phyloP scores from a whole-genome alignment of 2,329 filamentous ascomycete genomes.

The Fusarium irregulare region DNA sequence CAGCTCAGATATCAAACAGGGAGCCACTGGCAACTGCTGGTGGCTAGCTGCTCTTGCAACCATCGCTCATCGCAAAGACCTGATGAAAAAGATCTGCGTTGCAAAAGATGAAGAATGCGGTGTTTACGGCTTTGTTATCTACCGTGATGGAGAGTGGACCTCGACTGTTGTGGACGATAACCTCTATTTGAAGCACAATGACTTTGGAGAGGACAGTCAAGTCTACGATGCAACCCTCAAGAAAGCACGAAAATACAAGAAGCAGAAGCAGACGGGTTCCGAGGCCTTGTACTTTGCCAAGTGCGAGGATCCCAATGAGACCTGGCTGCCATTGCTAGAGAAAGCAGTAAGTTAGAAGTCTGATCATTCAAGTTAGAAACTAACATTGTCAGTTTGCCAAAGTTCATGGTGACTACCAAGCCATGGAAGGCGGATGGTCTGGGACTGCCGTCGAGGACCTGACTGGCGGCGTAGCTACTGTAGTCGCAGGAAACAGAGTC shows the following conservation, averaged over 20 bases:
- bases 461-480: slow-evolving; percentile 67
- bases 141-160: slow-evolving; percentile 77
- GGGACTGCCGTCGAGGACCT: slow-evolving; percentile 63
- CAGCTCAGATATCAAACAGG: slow-evolving; percentile 57
- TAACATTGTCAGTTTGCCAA: slow-evolving; percentile 69
- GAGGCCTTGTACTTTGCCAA: slow-evolving; percentile 76
- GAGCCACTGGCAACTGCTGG: slow-evolving; percentile 75
- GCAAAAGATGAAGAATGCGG: slow-evolving; percentile 74
- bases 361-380: accelerated
- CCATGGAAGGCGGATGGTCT: slow-evolving; percentile 74
- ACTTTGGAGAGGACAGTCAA: slow-evolving; percentile 56
- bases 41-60: slow-evolving; percentile 76
- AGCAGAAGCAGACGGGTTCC: slow-evolving; percentile 73
- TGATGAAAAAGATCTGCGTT: slow-evolving; percentile 76
- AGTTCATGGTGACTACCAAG: slow-evolving; percentile 76
- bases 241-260: slow-evolving; percentile 70
- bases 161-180: slow-evolving; percentile 80
- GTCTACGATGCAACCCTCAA: slow-evolving; percentile 57
- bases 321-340: slow-evolving; percentile 78
- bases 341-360: slow-evolving; percentile 63
- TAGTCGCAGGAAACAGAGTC: slow-evolving; percentile 67
- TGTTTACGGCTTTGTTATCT: slow-evolving; percentile 80
- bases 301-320: slow-evolving; percentile 76
- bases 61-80: slow-evolving; percentile 71
- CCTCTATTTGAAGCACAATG: slow-evolving; percentile 46